Conservation (phyloP, 164 flowering plant species). For the Dillenia turbinata region DNA sequence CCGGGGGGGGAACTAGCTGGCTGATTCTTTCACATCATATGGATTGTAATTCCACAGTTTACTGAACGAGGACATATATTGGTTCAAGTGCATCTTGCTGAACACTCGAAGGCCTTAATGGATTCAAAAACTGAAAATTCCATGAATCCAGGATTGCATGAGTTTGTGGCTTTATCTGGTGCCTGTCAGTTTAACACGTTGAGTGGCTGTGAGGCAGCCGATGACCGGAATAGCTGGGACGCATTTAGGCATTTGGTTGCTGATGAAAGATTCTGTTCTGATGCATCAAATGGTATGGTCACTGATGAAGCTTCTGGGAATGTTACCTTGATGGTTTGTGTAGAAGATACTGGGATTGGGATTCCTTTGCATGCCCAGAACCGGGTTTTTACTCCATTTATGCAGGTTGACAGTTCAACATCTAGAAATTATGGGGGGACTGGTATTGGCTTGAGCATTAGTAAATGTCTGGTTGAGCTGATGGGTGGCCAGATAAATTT, state of each 20-base stretch:
- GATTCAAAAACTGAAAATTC: conserved; percentile 35
- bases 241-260: conserved; percentile 41
- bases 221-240: conserved; percentile 64
- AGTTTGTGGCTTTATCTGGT: conserved; percentile 22
- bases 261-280: conserved; percentile 30
- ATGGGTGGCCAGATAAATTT: no score
- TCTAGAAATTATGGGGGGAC: no score
- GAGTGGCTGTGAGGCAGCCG: conserved; percentile 83
- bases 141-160: conserved; percentile 37
- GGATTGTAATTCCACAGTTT: conserved; percentile 42
- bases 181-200: conserved; percentile 47
- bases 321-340: conserved; percentile 26
- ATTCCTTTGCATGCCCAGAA: no score
- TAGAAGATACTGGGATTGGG: no score
- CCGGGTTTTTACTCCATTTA: not conserved
- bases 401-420: no score
- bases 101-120: conserved; percentile 26
- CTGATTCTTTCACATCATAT: not conserved
- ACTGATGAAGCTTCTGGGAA: conserved; percentile 27
- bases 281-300: conserved; percentile 21
- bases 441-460: no score
- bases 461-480: no score
- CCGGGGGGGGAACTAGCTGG: not conserved
- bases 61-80: conserved; percentile 87
- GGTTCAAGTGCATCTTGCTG: conserved; percentile 83